Evolutionary conservation across 225 moss, liverwort and hornwort species (phyloP).

Genomic region (Lunularia cruciata): DNA sequence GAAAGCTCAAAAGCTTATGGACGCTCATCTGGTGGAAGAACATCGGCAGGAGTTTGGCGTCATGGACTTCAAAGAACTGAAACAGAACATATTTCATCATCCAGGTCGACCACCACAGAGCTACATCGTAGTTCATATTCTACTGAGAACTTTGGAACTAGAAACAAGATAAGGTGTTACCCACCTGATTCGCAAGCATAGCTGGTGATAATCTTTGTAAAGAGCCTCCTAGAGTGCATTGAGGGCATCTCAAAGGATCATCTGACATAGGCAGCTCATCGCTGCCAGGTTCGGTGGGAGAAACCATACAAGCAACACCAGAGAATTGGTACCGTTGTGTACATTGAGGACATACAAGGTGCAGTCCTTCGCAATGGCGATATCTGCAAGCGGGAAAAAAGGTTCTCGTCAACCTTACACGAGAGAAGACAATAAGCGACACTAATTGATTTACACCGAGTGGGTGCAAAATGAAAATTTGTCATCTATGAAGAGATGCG

Average conservation of each 20-base stretch:
- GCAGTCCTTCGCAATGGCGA: constrained; percentile 78
- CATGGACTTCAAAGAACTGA: too few species aligned
- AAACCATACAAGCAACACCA: constrained; percentile 36
- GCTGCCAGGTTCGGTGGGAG: neutral
- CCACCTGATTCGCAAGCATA: constrained; percentile 88
- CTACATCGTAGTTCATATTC: too few species aligned
- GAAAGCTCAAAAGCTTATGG: neutral
- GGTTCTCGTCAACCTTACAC: neutral
- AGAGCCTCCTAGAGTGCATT: constrained; percentile 68
- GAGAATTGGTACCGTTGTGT: constrained; percentile 55
- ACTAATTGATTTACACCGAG: neutral
- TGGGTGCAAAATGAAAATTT: neutral
- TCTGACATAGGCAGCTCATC: constrained; percentile 12
- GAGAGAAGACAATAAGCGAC: neutral
- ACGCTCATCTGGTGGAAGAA: neutral
- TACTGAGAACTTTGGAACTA: neutral
- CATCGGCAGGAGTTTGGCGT: too few species aligned
- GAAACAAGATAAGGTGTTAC: neutral
- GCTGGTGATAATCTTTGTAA: constrained; percentile 62
- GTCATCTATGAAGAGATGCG: neutral
- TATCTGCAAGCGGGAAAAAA: constrained; percentile 51
- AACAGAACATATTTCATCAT: too few species aligned
- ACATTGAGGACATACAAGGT: constrained; percentile 83
- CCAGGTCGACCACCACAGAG: neutral
- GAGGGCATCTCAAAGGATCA: constrained; percentile 66